Evolutionary conservation across 2,329 filamentous ascomycete genomes (phyloP).

Genomic region (Beauveria sp.): DNA sequence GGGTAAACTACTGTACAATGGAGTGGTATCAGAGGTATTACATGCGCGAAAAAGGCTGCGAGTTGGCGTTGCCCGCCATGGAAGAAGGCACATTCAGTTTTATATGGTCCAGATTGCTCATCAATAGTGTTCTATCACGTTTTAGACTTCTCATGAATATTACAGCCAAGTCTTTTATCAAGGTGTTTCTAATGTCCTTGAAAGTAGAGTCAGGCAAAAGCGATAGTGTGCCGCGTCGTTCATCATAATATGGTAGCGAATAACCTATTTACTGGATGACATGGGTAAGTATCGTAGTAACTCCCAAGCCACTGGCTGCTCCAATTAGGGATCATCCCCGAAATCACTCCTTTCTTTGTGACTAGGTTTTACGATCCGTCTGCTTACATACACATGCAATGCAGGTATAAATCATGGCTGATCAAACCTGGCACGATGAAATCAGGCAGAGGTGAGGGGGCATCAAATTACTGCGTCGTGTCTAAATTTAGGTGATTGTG

Average conservation of each 20-base stretch:
- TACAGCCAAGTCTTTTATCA: too few species aligned
- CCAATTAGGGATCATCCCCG: neutral
- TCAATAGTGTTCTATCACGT: too few species aligned
- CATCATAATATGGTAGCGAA: too few species aligned
- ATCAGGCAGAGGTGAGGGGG: too few species aligned
- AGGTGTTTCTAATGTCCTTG: too few species aligned
- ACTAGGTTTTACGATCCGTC: neutral
- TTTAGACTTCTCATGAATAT: too few species aligned
- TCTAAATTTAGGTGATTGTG: neutral
- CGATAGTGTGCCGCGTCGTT: too few species aligned
- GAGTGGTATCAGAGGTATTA: neutral
- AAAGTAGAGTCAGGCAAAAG: too few species aligned
- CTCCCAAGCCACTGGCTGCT: neutral
- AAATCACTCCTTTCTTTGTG: neutral
- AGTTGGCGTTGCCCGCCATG: neutral
- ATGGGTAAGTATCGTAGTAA: too few species aligned
- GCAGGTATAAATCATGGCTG: neutral
- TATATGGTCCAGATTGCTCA: neutral
- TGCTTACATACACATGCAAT: neutral
- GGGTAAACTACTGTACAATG: neutral
- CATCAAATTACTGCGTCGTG: too few species aligned
- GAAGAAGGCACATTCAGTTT: neutral
- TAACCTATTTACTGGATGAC: neutral
- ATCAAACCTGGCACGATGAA: neutral
- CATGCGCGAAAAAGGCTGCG: neutral